These are phyloP conservation scores for Pseudopithomyces chartarum DNA, from an alignment of 2,329 filamentous ascomycete species.

Conservation along the genomic window DNA sequence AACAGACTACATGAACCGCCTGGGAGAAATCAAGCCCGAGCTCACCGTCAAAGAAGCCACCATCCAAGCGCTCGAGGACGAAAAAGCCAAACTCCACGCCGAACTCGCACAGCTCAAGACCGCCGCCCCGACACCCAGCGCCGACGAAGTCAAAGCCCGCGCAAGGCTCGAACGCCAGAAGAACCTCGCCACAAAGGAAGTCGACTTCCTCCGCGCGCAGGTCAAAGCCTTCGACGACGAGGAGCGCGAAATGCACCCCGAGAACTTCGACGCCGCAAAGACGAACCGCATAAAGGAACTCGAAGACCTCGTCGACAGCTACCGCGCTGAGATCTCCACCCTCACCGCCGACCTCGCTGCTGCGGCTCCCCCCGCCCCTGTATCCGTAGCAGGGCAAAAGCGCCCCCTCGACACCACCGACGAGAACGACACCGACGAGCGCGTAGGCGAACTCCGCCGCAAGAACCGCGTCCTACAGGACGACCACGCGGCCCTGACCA, in stretches of 20 bases:
- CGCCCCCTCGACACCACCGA: conserved; percentile 62
- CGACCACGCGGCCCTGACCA: conserved; percentile 71
- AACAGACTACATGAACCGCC: conserved; percentile 76
- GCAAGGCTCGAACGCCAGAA: conserved; percentile 84
- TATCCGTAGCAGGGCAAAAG: conserved; percentile 62
- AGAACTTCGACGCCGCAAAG: conserved; percentile 77
- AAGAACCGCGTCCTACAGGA: conserved; percentile 88
- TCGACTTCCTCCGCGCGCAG: conserved; percentile 91
- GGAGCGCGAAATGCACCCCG: conserved; percentile 82
- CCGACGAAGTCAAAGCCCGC: conserved; percentile 68
- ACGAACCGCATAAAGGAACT: conserved; percentile 76
- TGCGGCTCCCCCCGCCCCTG: conserved; percentile 57
- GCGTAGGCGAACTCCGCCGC: conserved; percentile 80
- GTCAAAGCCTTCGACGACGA: conserved; percentile 85
- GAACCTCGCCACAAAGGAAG: conserved; percentile 84
- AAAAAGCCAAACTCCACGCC: conserved; percentile 66
- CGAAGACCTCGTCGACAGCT: conserved; percentile 83
- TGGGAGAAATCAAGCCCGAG: conserved; percentile 81
- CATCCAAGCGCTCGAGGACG: conserved; percentile 72
- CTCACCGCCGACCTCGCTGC: conserved; percentile 76
- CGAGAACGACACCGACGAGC: conserved; percentile 65
- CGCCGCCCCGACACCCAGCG: conserved; percentile 43
- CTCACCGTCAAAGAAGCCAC: conserved; percentile 75
- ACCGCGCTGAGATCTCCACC: conserved; percentile 78
- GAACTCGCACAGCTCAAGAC: conserved; percentile 74